Evolutionary conservation across 2,329 filamentous ascomycete species (phyloP).

Genomic region (Fusarium compactum): DNA sequence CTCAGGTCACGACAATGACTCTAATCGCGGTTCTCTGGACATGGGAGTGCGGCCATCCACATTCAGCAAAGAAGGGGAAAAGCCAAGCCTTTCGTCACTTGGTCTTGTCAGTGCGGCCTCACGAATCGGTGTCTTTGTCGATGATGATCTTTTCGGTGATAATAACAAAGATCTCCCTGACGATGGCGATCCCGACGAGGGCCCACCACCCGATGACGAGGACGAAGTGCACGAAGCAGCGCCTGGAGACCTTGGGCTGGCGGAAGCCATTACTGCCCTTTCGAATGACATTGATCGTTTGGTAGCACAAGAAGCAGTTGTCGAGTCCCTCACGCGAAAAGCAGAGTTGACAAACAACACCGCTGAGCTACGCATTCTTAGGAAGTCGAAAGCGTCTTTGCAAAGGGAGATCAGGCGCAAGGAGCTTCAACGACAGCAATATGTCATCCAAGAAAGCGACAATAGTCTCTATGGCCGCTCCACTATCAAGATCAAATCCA

Average conservation of each 20-base stretch:
- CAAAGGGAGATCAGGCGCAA: constrained; percentile 93
- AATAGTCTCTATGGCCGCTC: constrained; percentile 96
- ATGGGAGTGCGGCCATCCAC: constrained; percentile 49
- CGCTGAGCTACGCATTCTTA: constrained; percentile 89
- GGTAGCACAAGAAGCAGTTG: constrained; percentile 86
- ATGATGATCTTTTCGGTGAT: constrained; percentile 93
- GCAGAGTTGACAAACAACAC: constrained; percentile 98
- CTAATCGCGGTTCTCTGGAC: constrained; percentile 73
- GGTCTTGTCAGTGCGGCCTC: constrained; percentile 90
- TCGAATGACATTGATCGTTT: constrained; percentile 92
- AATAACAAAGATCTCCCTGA: constrained; percentile 89
- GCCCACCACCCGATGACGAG: constrained; percentile 69
- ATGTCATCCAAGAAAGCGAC: constrained; percentile 96
- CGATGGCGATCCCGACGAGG: constrained; percentile 76
- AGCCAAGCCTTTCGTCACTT: constrained; percentile 89
- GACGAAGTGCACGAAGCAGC: constrained; percentile 95
- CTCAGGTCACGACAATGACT: constrained; percentile 68
- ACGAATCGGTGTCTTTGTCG: constrained; percentile 90
- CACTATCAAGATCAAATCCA: constrained; percentile 88
- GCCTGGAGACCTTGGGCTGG: constrained; percentile 91
- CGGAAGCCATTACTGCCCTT: constrained; percentile 91
- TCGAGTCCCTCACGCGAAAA: constrained; percentile 92
- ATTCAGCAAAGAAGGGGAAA: constrained; percentile 65
- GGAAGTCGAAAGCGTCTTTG: constrained; percentile 93
- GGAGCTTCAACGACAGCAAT: constrained; percentile 95